phyloP scores from a whole-genome alignment of 1,284 basidiomycete genomes.

The Irpex sp. region DNA sequence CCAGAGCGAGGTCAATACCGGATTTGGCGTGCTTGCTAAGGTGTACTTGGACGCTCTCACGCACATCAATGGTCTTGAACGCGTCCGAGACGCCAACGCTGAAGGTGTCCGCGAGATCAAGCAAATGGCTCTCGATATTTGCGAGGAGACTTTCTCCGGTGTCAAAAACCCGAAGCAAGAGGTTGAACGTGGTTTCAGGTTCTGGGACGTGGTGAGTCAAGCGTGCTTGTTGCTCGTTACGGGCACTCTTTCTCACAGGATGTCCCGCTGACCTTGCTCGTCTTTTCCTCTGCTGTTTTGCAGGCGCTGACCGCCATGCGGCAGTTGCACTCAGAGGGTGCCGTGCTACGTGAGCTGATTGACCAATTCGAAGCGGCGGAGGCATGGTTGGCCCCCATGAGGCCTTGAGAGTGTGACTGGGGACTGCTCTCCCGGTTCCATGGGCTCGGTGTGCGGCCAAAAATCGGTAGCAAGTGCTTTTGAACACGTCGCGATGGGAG shows the following conservation, averaged over 20 bases:
- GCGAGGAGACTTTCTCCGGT: constrained; percentile 92
- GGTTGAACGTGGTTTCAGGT: constrained; percentile 94
- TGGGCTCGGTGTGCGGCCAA: constrained; percentile 1
- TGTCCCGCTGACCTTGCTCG: constrained; percentile 3
- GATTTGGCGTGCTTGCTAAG: constrained; percentile 96
- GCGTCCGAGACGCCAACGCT: constrained; percentile 72
- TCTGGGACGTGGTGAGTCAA: constrained; percentile 91
- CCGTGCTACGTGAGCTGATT: constrained; percentile 79
- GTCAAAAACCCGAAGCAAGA: constrained; percentile 86
- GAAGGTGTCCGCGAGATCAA: constrained; percentile 84
- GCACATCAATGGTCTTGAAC: constrained; percentile 75
- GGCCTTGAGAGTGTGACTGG: constrained; percentile 51
- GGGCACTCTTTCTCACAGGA: constrained; percentile 7
- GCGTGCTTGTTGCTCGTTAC: constrained; percentile 3
- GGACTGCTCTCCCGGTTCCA: background rate
- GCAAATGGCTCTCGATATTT: constrained; percentile 83
- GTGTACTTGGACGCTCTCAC: constrained; percentile 92
- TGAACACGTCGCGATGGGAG: background rate
- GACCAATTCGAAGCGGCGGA: constrained; percentile 95
- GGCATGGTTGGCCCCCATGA: constrained; percentile 89
- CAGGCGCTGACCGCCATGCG: constrained; percentile 88
- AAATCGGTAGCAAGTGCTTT: background rate
- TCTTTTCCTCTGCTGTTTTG: constrained; percentile 16
- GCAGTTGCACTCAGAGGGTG: constrained; percentile 79
- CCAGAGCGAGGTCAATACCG: constrained; percentile 96